Conservation (phyloP, 371 early-diverging fungal genomes). For the Rhizopus arrhizus region DNA sequence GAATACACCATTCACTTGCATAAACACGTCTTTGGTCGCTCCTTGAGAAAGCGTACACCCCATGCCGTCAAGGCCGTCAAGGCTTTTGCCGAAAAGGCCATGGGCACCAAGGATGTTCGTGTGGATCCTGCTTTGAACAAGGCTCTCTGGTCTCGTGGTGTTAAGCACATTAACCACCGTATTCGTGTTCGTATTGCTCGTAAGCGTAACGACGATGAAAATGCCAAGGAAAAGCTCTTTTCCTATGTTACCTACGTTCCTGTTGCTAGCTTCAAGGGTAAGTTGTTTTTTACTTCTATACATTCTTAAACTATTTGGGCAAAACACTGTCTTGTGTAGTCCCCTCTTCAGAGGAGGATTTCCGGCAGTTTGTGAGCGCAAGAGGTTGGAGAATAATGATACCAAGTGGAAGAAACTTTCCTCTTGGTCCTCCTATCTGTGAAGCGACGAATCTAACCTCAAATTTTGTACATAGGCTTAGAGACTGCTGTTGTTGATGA, state of each 20-base stretch:
- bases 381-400: conserved; percentile 33
- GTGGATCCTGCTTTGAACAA: conserved; percentile 80
- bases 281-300: conserved; percentile 13
- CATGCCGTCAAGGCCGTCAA: conserved; percentile 90
- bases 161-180: conserved; percentile 90
- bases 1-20: conserved; percentile 96
- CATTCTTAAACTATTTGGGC: conserved; percentile 3
- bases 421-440: conserved; percentile 29
- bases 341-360: conserved; percentile 5
- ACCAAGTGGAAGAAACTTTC: conserved; percentile 11
- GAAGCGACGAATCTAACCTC: conserved; percentile 20
- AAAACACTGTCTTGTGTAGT: conserved; percentile 18
- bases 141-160: conserved; percentile 86
- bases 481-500: conserved; percentile 33
- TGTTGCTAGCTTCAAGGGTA: conserved; percentile 84
- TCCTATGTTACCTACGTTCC: conserved; percentile 86
- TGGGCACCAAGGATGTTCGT: conserved; percentile 89
- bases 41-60: conserved; percentile 97
- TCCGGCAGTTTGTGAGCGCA: conserved; percentile 33
- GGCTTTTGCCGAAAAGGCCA: conserved; percentile 81
- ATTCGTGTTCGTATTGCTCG: conserved; percentile 91
- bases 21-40: conserved; percentile 81
- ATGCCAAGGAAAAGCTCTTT: conserved; percentile 93
- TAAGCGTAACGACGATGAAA: conserved; percentile 92
- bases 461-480: conserved; percentile 22